Percentiles rank a stretch among this genome's conserved stretches.
phyloP scores from a whole-genome alignment of 768 basidiomycete species.

The Phaeolepiota aurea region DNA sequence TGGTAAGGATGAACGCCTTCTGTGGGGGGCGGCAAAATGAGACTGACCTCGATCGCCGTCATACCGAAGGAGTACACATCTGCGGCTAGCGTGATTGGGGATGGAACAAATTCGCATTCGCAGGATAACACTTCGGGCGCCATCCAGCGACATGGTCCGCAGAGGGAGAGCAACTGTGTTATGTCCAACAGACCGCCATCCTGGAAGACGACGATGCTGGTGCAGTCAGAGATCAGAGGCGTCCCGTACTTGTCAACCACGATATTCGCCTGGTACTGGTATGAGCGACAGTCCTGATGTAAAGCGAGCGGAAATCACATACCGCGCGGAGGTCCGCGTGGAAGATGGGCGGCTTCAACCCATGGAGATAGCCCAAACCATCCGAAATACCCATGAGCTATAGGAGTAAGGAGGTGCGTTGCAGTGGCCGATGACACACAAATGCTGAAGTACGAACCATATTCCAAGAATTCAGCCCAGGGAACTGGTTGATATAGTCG shows the following conservation, averaged over 20 bases:
- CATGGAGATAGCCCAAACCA: slow-evolving; percentile 8
- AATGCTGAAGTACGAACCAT: too few relatives aligned
- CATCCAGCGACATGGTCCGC: slow-evolving; percentile 6
- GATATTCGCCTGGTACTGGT: slow-evolving; percentile 7
- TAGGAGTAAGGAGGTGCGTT: too few relatives aligned
- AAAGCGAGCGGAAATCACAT: background rate
- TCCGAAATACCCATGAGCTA: slow-evolving; percentile 8
- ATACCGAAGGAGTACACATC: slow-evolving; percentile 11
- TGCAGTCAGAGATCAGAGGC: slow-evolving; percentile 9
- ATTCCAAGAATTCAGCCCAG: too few relatives aligned
- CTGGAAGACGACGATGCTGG: slow-evolving; percentile 1
- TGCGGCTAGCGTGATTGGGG: slow-evolving; percentile 7
- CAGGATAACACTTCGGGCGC: slow-evolving; percentile 7
- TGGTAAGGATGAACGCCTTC: background rate
- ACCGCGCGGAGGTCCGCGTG: slow-evolving; percentile 12
- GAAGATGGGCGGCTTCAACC: slow-evolving; percentile 5
- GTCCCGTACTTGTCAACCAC: slow-evolving; percentile 7
- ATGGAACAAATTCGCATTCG: slow-evolving; percentile 1
- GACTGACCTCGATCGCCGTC: slow-evolving; percentile 9
- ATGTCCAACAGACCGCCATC: slow-evolving; percentile 2
- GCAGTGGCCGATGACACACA: too few relatives aligned
- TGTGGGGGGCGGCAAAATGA: background rate
- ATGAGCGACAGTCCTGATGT: background rate
- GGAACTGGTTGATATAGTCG: too few relatives aligned
- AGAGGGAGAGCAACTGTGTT: background rate